Base-by-base conservation (phyloP, 257 asterid genomes). In the Ilex asprella region DNA sequence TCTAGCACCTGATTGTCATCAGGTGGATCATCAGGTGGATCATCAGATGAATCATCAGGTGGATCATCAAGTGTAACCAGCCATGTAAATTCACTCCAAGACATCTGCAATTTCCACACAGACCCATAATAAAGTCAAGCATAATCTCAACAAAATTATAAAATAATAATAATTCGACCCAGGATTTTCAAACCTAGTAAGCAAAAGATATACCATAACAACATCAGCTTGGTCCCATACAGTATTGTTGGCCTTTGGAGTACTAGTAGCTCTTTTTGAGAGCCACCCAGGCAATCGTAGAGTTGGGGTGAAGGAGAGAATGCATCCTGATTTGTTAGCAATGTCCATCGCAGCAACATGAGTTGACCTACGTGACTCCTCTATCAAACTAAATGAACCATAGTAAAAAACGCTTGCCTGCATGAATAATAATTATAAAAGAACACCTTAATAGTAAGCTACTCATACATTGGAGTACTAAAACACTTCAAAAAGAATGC, bases 261-360 rank as follows among this genome's bases (percentile, higher is more conserved):
- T 76, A 39, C n/a, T n/a, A n/a, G n/a, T n/a, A n/a, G 64, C 67
- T 69, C 61, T 65, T 0, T 67, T 59, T 15, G 81, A 76, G 5
- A 75, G 61, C 85, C 85, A 76, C 12, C 76, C 64, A n/a, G 85
- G 71, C 59, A 76, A 55, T 67, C 79, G 66, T n/a, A 77, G 79
- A 29, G 73, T 69, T 8, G 76, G 82, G 43, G 73, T 74, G 53
- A 73, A 69, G 4, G 79, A 77, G 62, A 65, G 72, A 55, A 66
- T 16, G 68, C 72, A 66, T 2, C 66, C 69, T 13, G 68, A 64
- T 31, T 55, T n/a, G 60, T 43, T 61, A 49, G 72, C 74, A 16
- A 72, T 67, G 54, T 72, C 16, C 68, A 70, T 51, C 5, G 73
- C 73, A 14, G 56, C 67, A 8, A 74, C 16, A 39, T 75, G 75